Conservation (phyloP, 2,329 filamentous ascomycete species). For the Verticillium nubilum region DNA sequence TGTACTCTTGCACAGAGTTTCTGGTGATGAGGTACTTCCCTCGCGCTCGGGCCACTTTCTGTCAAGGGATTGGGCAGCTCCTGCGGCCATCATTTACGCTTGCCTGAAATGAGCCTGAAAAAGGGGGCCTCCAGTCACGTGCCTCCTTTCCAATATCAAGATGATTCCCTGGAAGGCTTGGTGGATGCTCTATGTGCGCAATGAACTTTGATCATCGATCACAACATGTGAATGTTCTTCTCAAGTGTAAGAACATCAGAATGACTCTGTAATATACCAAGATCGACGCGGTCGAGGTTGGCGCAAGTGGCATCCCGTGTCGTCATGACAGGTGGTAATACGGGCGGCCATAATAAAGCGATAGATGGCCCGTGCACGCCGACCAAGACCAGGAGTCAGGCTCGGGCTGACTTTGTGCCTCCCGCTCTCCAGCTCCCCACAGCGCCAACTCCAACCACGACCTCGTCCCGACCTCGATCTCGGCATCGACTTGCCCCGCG, state of each 20-base stretch:
- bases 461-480: neutral
- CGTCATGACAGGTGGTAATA: neutral
- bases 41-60: conserved; percentile 9
- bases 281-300: neutral
- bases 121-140: conserved; percentile 11
- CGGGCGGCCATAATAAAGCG: neutral
- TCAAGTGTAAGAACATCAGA: neutral
- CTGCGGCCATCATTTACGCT: conserved; percentile 6
- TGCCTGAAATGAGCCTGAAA: conserved; percentile 3
- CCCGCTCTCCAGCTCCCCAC: neutral
- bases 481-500: neutral
- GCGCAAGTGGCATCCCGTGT: neutral
- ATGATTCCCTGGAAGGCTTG: neutral
- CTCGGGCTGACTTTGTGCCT: neutral
- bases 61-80: conserved; percentile 7
- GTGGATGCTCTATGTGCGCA: neutral
- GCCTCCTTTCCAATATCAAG: neutral
- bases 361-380: neutral
- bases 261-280: neutral
- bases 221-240: neutral
- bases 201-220: neutral
- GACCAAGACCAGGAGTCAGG: neutral
- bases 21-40: conserved; percentile 5
- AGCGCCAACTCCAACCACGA: neutral
- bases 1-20: conserved; percentile 7